Base-by-base conservation (phyloP, 2,329 filamentous ascomycete genomes). In the Berkeleyomyces rouxiae region DNA sequence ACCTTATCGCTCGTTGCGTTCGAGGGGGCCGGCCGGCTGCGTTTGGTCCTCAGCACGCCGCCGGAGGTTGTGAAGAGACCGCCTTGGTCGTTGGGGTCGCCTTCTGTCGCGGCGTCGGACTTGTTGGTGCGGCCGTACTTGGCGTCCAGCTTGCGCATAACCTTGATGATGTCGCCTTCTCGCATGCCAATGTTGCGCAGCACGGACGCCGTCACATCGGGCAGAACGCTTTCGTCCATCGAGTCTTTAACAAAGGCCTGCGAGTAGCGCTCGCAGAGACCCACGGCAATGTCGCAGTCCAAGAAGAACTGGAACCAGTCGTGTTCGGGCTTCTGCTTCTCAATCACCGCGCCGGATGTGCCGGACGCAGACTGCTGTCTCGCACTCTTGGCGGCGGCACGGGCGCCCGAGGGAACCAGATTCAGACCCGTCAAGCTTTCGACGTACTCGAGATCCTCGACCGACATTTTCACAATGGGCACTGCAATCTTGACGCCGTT, bases 221-320 rank as follows among this genome's bases (percentile, higher is more conserved):
- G 87, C 64, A 97, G 75, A 46, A 96, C 85, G 66, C 88, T 91
- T 72, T 96, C 91, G 67, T 95, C 91, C 90, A 99, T 97, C 33
- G 91, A 93, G 70, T 99, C 93, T 70, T 86, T 86, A 58, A 82
- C 74, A 70, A 99, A 99, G 1, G 90, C 89, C 70, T 90, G 88
- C 1, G 91, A 86, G 70, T 99, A 99, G 62, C 93, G 83, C 74
- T 97, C 92, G 73, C 93, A 99, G 55, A 96, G 85, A 64, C 95
- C 89, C 58, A 92, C 88, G 53, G 90, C 87, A 68, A 97, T 90
- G 57, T 95, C 92, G 71, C 90, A 95, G 66, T 85, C 84, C 47
- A 99, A 77, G 78, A 99, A 99, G 76, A 99, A 97, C 71, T 96
- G 90, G 70, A 99, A 99, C 93, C 93, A 99, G 72, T 99, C 93